Evolutionary conservation across 1,139 yeast species (phyloP).

Genomic region (Meyerozyma sp.): DNA sequence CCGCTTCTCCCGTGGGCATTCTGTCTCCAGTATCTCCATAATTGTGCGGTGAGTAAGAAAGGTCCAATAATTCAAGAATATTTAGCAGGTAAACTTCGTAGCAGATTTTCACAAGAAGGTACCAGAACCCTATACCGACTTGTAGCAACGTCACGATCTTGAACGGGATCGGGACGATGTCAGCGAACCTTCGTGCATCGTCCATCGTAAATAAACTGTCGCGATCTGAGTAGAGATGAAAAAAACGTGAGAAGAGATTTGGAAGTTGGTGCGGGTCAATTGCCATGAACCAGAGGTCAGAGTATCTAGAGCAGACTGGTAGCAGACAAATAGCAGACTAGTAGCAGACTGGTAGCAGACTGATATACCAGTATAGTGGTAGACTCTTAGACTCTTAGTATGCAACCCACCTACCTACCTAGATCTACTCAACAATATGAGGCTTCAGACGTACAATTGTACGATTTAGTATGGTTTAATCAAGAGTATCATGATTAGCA

Average conservation of each 20-base stretch:
- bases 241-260: not conserved
- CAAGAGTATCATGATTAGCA: conserved; percentile 48
- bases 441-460: conserved; percentile 31
- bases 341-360: no score
- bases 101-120: conserved; percentile 22
- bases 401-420: no score
- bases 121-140: conserved; percentile 33
- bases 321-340: no score
- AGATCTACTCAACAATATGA: not conserved
- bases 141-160: conserved; percentile 28
- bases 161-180: conserved; percentile 35
- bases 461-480: conserved; percentile 35
- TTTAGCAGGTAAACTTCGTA: conserved; percentile 23
- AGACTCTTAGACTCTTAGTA: no score
- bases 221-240: not conserved
- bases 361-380: no score
- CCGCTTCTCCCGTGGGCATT: conserved; percentile 28
- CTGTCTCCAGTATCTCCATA: conserved; percentile 24
- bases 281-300: no score
- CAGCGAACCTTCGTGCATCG: conserved; percentile 5
- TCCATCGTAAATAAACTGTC: conserved; percentile 1
- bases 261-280: not conserved
- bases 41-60: conserved; percentile 36
- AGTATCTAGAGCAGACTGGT: no score
- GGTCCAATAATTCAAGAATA: conserved; percentile 29